These are phyloP conservation scores for Zygnema cylindricum DNA, from an alignment of 139 green algal species.

Conservation along the genomic window DNA sequence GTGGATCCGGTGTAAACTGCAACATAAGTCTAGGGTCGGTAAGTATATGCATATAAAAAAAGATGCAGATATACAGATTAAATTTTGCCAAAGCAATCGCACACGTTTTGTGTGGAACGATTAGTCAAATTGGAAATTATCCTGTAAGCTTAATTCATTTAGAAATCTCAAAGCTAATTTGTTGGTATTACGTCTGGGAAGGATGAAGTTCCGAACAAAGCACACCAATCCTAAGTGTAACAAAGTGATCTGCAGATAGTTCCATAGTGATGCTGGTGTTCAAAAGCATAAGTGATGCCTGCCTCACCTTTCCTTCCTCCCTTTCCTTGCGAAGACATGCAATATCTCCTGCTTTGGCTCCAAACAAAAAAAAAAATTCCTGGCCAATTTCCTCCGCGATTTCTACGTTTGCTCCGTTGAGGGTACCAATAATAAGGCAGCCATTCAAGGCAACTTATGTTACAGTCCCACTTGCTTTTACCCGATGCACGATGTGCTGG, in stretches of 20 bases:
- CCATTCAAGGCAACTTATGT: slow-evolving; percentile 99
- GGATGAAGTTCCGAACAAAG: too few relatives aligned
- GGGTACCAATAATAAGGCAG: slow-evolving; percentile 95
- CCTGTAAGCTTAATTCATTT: too few relatives aligned
- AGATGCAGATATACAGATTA: too few relatives aligned
- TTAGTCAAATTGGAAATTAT: too few relatives aligned
- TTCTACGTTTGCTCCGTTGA: slow-evolving; percentile 98
- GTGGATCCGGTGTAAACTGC: slow-evolving; percentile 70
- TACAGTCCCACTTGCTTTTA: slow-evolving; percentile 90
- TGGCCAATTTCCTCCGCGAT: slow-evolving; percentile 85
- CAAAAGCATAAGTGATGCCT: background rate
- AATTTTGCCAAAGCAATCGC: too few relatives aligned
- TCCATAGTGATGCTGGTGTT: background rate
- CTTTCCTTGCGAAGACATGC: slow-evolving; percentile 78
- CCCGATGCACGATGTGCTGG: slow-evolving; percentile 86
- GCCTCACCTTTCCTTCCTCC: slow-evolving; percentile 35
- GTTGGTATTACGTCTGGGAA: too few relatives aligned
- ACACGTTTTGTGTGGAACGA: too few relatives aligned
- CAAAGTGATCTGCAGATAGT: too few relatives aligned
- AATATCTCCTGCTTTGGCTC: slow-evolving; percentile 71
- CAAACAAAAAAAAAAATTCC: slow-evolving; percentile 88
- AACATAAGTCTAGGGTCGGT: too few relatives aligned
- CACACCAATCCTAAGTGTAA: too few relatives aligned
- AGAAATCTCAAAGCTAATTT: too few relatives aligned
- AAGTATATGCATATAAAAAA: too few relatives aligned